Conservation (phyloP, 176 grass and related monocot species). For the Lolium perenne region DNA sequence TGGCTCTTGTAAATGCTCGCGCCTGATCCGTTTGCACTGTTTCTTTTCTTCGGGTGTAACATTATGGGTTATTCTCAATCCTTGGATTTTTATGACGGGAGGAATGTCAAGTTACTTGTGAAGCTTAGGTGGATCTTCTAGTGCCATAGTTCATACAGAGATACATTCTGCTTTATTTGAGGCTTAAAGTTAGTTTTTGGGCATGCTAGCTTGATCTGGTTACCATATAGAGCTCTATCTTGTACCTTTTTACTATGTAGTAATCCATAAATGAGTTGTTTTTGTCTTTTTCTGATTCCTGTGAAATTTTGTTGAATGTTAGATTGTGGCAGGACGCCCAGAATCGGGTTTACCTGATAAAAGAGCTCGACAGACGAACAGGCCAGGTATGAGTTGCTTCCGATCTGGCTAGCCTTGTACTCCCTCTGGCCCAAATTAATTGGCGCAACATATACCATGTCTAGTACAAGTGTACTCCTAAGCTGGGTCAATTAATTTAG, state of each 20-base stretch:
- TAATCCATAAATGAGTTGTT: neutral
- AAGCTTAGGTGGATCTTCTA: neutral
- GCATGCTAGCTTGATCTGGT: slow-evolving; percentile 7
- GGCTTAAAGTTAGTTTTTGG: neutral
- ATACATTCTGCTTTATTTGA: neutral
- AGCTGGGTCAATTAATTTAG: too few species aligned
- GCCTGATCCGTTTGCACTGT: neutral
- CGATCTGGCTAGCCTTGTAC: slow-evolving; percentile 16
- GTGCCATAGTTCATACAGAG: neutral
- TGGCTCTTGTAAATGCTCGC: slow-evolving; percentile 35
- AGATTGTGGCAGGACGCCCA: slow-evolving; percentile 96
- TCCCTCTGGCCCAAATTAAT: too few species aligned
- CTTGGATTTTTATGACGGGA: neutral
- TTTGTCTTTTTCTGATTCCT: slow-evolving; percentile 37
- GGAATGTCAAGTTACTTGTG: slow-evolving; percentile 8
- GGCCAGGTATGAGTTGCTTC: slow-evolving; percentile 67
- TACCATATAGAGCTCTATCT: neutral
- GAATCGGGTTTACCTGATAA: slow-evolving; percentile 84
- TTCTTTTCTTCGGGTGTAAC: neutral
- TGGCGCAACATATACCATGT: too few species aligned
- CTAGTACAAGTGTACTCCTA: too few species aligned
- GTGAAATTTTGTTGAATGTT: slow-evolving; percentile 27
- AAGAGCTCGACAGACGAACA: slow-evolving; percentile 86
- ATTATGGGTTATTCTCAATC: slow-evolving; percentile 26
- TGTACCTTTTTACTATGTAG: slow-evolving; percentile 30